phyloP scores from a whole-genome alignment of 163 green algal species.

The Scenedesmus sp. region DNA sequence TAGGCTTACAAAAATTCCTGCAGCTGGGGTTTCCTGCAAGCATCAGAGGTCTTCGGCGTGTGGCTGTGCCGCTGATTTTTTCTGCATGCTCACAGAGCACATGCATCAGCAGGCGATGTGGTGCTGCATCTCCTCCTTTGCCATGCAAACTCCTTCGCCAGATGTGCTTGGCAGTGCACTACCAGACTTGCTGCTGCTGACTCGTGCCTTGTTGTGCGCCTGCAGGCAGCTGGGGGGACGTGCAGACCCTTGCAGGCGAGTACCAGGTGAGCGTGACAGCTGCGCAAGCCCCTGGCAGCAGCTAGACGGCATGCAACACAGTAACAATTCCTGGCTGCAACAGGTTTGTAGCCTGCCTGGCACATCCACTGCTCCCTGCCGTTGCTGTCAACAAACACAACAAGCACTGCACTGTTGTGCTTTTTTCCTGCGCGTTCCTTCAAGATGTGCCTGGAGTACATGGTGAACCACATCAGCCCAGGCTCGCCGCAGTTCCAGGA shows the following conservation, averaged over 20 bases:
- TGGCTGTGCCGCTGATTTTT: background rate
- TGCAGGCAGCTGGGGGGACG: conserved; percentile 16
- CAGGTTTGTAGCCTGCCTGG: no score
- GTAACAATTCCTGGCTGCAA: no score
- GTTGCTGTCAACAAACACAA: background rate
- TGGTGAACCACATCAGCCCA: conserved; percentile 71
- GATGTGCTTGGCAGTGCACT: no score
- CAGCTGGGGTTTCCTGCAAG: no score
- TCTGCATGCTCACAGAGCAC: background rate
- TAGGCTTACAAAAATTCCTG: background rate
- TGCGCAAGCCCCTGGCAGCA: background rate
- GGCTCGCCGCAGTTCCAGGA: conserved; percentile 64
- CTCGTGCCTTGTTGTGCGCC: background rate
- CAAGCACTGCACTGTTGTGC: background rate
- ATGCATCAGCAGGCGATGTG: no score
- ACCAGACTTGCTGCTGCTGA: background rate
- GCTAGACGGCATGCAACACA: background rate
- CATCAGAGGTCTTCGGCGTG: no score
- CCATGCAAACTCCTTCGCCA: no score
- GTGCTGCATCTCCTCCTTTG: no score
- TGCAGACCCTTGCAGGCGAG: conserved; percentile 20
- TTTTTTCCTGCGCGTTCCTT: background rate
- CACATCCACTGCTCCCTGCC: background rate
- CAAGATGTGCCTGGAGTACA: conserved; percentile 66
- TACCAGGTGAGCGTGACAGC: background rate